Evolutionary conservation across 192 early-diverging fungal species (phyloP).

Genomic region (Chytriomyces sp.): DNA sequence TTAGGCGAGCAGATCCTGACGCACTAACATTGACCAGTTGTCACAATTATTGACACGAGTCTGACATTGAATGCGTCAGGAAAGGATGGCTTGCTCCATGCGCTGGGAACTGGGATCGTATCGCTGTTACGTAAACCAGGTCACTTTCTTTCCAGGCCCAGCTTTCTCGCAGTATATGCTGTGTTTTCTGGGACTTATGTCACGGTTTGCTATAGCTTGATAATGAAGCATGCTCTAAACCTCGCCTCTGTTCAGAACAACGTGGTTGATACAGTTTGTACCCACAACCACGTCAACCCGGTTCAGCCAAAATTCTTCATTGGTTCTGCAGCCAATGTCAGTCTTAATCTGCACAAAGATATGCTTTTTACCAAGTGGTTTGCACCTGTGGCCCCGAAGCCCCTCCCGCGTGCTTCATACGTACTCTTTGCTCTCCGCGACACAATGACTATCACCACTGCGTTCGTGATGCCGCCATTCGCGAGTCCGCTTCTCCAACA

Average conservation of each 20-base stretch:
- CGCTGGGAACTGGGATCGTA: slow-evolving; percentile 12
- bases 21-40: slow-evolving; percentile 28
- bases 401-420: no score
- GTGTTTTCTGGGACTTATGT: slow-evolving; percentile 41
- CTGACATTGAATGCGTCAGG: slow-evolving; percentile 49
- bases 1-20: neutral
- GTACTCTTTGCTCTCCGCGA: slow-evolving; percentile 44
- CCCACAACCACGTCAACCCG: slow-evolving; percentile 20
- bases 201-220: neutral
- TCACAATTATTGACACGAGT: slow-evolving; percentile 51
- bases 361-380: slow-evolving; percentile 39
- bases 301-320: slow-evolving; percentile 42
- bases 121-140: slow-evolving; percentile 36
- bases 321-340: slow-evolving; percentile 39
- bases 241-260: slow-evolving; percentile 39
- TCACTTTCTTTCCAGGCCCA: slow-evolving; percentile 29
- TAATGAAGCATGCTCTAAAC: neutral
- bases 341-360: slow-evolving; percentile 46
- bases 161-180: slow-evolving; percentile 37
- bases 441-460: slow-evolving; percentile 39
- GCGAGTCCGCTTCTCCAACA: slow-evolving; percentile 2
- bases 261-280: slow-evolving; percentile 37
- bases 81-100: slow-evolving; percentile 27
- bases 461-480: slow-evolving; percentile 44
- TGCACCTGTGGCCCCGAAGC: slow-evolving; percentile 2